Evolutionary conservation across 495 filamentous ascomycete species (phyloP).

Genomic region (Extremus antarcticus): DNA sequence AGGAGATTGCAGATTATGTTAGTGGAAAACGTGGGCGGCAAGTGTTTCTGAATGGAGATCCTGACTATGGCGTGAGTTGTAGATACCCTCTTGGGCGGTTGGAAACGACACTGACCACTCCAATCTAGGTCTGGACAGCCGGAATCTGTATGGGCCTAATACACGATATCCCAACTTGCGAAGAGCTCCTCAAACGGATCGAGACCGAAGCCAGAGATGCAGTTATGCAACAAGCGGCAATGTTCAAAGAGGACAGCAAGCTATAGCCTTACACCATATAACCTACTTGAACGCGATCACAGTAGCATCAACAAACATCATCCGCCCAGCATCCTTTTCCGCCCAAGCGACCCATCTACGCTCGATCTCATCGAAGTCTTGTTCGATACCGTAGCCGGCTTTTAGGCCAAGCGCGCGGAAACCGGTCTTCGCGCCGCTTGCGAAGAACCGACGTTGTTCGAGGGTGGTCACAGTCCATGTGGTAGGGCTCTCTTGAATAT

Average conservation of each 20-base stretch:
- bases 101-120: neutral
- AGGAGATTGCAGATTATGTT: constrained; percentile 79
- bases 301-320: neutral
- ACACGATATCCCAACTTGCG: constrained; percentile 58
- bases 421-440: neutral
- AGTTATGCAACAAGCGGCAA: constrained; percentile 11
- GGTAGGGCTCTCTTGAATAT: neutral
- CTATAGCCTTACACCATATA: neutral
- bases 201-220: constrained; percentile 51
- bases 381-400: neutral
- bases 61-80: constrained; percentile 71
- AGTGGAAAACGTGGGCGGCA: constrained; percentile 76
- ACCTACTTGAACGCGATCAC: neutral
- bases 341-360: neutral
- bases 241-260: neutral
- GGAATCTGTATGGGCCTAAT: constrained; percentile 62
- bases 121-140: constrained; percentile 52
- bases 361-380: neutral
- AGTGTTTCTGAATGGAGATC: constrained; percentile 86
- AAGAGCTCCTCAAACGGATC: constrained; percentile 45
- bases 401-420: neutral
- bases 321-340: neutral
- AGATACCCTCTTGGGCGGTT: too few species aligned
- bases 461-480: neutral
- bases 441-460: neutral